Conservation (phyloP, 2,329 filamentous ascomycete species). For the Samsoniella hepiali region DNA sequence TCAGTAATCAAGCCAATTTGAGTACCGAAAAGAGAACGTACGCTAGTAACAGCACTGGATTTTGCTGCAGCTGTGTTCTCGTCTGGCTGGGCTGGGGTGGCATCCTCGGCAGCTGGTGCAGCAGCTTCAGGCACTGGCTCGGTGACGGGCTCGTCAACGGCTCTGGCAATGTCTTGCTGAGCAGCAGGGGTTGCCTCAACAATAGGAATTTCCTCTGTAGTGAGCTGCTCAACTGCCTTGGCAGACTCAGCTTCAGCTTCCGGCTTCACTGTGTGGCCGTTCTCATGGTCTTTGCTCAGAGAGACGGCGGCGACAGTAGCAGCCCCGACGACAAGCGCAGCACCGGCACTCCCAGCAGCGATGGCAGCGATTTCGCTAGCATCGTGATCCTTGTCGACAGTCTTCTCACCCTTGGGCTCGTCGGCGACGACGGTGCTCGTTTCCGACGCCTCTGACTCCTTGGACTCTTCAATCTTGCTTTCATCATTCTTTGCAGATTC, state of each 20-base stretch:
- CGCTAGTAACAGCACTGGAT: conserved; percentile 1
- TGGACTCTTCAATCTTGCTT: conserved; percentile 10
- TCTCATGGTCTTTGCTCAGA: neutral
- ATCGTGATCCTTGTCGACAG: neutral
- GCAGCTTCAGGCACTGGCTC: neutral
- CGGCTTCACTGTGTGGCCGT: neutral
- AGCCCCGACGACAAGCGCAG: conserved; percentile 2
- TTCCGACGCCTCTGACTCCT: conserved; percentile 14
- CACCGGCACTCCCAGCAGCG: neutral
- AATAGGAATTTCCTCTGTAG: neutral
- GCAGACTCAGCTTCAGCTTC: neutral
- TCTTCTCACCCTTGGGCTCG: conserved; percentile 10
- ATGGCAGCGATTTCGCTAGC: conserved; percentile 7
- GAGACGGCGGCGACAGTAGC: neutral
- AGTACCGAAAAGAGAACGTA: neutral
- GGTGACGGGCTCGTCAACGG: neutral
- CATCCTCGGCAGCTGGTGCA: neutral
- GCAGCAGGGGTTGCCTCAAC: neutral
- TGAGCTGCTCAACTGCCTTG: neutral
- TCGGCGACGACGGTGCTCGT: conserved; percentile 16
- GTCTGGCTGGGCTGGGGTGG: neutral
- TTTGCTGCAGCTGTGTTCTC: neutral
- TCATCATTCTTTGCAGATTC: conserved; percentile 11
- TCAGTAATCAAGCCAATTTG: neutral
- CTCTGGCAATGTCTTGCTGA: neutral